phyloP scores from a whole-genome alignment of 164 flowering plant species.

The Buxus sempervirens region DNA sequence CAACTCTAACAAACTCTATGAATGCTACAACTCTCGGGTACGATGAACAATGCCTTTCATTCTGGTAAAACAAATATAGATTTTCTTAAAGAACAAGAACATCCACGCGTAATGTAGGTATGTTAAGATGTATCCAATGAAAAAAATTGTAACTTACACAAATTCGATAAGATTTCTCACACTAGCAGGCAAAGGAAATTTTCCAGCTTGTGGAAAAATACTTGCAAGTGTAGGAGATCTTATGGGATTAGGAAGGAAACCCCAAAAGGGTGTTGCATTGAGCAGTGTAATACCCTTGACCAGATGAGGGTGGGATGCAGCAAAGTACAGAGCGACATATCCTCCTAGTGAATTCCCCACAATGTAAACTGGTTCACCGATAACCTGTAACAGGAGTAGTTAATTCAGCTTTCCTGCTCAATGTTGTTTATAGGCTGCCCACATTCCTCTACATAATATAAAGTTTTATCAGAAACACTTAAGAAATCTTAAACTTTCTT shows the following conservation, averaged over 20 bases:
- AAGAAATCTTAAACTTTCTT: neutral
- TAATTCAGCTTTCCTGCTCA: constrained; percentile 3
- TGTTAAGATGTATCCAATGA: neutral
- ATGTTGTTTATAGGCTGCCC: neutral
- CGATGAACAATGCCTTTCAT: neutral
- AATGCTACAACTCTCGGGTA: too few relatives aligned
- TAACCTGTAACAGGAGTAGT: constrained; percentile 50
- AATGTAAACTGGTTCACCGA: constrained; percentile 91
- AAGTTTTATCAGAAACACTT: neutral
- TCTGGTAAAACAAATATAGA: neutral
- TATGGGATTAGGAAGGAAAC: constrained; percentile 80
- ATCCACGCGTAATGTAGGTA: neutral
- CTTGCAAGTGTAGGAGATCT: constrained; percentile 72
- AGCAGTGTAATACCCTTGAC: constrained; percentile 91
- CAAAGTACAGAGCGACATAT: constrained; percentile 82
- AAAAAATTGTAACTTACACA: constrained; percentile 45
- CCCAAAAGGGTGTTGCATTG: constrained; percentile 99
- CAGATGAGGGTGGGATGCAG: constrained; percentile 75
- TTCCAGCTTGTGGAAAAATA: constrained; percentile 87
- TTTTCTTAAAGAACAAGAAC: neutral
- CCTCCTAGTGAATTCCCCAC: constrained; percentile 98
- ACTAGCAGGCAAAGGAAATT: constrained; percentile 77
- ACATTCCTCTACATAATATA: neutral
- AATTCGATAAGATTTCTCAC: constrained; percentile 62
- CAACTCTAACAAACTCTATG: too few relatives aligned